phyloP scores from a whole-genome alignment of 352 stramenopile species.

The Pythium aquatile region DNA sequence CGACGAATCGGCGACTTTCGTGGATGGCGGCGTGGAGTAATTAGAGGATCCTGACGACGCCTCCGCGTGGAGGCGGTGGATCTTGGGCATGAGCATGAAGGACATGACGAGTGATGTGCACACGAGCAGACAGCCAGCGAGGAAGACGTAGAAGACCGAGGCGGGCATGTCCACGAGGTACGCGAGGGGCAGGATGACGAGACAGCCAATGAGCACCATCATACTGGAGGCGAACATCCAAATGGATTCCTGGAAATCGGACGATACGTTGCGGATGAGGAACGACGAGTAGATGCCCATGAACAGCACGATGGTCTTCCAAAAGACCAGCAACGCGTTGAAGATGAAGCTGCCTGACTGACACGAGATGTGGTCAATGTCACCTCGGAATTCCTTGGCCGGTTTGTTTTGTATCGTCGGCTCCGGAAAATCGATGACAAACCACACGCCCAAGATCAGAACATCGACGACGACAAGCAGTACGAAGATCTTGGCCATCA shows the following conservation, averaged over 20 bases:
- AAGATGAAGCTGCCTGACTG: slow-evolving; percentile 30
- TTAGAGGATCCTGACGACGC: neutral
- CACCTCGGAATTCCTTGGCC: slow-evolving; percentile 11
- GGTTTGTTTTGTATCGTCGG: neutral
- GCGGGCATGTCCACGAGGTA: slow-evolving; percentile 32
- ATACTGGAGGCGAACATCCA: slow-evolving; percentile 33
- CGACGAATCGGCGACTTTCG: neutral
- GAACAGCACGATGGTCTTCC: slow-evolving; percentile 31
- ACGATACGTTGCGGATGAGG: slow-evolving; percentile 27
- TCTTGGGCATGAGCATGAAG: slow-evolving; percentile 26
- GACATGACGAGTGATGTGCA: slow-evolving; percentile 19
- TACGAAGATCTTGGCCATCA: slow-evolving; percentile 21
- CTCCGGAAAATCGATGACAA: slow-evolving; percentile 21
- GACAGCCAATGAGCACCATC: slow-evolving; percentile 23
- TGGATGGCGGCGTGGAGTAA: neutral
- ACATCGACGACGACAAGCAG: slow-evolving; percentile 22
- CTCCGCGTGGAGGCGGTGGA: slow-evolving; percentile 5
- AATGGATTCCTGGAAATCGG: slow-evolving; percentile 42
- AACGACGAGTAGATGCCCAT: slow-evolving; percentile 24
- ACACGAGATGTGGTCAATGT: slow-evolving; percentile 20
- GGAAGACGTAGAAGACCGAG: slow-evolving; percentile 24
- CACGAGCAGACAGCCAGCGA: slow-evolving; percentile 16
- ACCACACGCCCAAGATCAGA: slow-evolving; percentile 24
- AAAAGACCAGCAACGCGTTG: slow-evolving; percentile 30
- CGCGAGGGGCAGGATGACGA: slow-evolving; percentile 29